Base-by-base conservation (phyloP, 1,284 basidiomycete genomes). In the Boletus nobilissimus region DNA sequence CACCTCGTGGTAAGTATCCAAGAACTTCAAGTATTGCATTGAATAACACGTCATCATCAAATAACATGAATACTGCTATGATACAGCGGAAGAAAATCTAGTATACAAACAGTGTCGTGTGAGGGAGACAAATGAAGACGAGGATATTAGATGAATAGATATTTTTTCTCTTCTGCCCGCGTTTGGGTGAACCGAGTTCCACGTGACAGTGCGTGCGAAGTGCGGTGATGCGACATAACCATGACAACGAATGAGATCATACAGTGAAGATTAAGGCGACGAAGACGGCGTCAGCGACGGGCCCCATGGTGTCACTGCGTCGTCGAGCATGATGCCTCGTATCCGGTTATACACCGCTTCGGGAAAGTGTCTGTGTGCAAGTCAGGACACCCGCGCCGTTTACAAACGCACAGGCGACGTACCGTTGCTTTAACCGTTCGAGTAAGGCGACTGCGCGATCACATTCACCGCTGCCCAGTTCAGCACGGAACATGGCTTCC, bases 401-500 rank as follows among this genome's bases (percentile, higher is more conserved):
- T 6, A 29, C 36, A 26, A 32, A 4, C 13, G 36, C 64, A 62
- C n/a, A 39, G 66, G 62, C 29, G 16, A 87, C 90, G 51, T 81
- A 93, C 94, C 97, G 91, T 79, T 91, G 89, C 86, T 94, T 93
- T 83, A 99, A 90, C 66, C 96, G 90, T 72, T 92, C 90, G 32
- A 98, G 88, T 0, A 99, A 88, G 4, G 88, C 90, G n/a, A 91
- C 78, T 2, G 97, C 97, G 24, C 89, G 88, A 62, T 93, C 91
- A 29, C 91, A 91, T 80, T 97, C 91, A 18, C 97, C 96, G 70
- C 90, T 91, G 29, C 92, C 92, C 18, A 99, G 89, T 86, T 99
- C 98, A 8, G 96, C 96, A 34, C 96, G 92, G 80, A 99, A 94
- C 97, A 99, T 99, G 11, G 93, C 93, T 85, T 98, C 97, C 94